Evolutionary conservation across 495 filamentous ascomycete species (phyloP), one percentile per base, ranked within the genome.

Genomic region (Podospora sp.): DNA sequence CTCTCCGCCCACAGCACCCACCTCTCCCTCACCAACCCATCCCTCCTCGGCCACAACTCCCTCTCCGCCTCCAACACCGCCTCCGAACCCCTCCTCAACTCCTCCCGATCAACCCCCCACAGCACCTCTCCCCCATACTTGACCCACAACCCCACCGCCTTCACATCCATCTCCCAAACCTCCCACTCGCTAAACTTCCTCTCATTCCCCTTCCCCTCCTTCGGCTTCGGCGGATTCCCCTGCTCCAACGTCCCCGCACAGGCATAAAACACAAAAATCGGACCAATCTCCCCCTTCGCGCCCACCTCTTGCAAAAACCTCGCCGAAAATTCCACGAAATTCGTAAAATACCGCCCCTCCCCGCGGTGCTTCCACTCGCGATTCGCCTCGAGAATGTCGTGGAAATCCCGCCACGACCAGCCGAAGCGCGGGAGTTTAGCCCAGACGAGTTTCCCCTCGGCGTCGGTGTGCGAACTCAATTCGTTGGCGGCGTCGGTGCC

Each of bases 1-100:
- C 62, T 64, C 46, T 53, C 49, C 21, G 62, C 62, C 62, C 62
- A 64, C 46, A 64, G 20, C 22, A 12, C 26, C 62, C 62, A 64
- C 62, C 62, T 24, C 62, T 52, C 62, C 62, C 20, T 52, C 46
- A 24, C 55, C 46, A 64, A 35, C 50, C 62, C 62, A 16, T 55
- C 26, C 49, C 21, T 21, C 50, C 20, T 35, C 49, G 7, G 9
- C 62, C 62, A 64, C 62, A 64, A 20, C 21, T 35, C 62, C 62
- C 22, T 64, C 62, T 35, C 49, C 46, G 21, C 55, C 55, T 64
- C 62, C 62, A 64, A 21, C 46, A 49, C 5, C 62, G 14, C 20
- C 49, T 20, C 46, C 26, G 4, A 64, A 21, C 55, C 6, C 25
- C n/a, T 14, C 62, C 62, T 52, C 21, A 64, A 49, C 7, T 64